Percentiles rank a stretch among this genome's conserved stretches.
These are phyloP conservation scores for Phytophthora crassamura DNA, from an alignment of 352 stramenopile species.

Conservation along the genomic window DNA sequence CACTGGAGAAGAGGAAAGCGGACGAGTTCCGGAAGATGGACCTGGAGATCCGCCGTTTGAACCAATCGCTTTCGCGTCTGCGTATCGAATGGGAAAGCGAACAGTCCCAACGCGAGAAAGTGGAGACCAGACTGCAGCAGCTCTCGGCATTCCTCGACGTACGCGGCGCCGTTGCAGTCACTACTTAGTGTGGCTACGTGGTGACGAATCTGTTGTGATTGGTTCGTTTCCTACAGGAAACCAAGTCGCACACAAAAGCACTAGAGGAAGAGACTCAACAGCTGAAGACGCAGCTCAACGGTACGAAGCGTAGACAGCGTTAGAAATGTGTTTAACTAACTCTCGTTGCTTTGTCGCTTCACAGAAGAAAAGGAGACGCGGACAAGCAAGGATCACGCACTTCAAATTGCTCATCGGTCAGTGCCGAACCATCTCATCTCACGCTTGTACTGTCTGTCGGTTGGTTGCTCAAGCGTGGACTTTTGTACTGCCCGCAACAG, in stretches of 20 bases:
- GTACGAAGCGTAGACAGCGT: constrained; percentile 13
- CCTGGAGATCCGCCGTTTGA: constrained; percentile 56
- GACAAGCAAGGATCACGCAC: constrained; percentile 32
- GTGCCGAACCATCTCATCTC: constrained; percentile 6
- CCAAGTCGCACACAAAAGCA: constrained; percentile 37
- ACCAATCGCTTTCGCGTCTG: constrained; percentile 46
- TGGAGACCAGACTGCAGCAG: constrained; percentile 43
- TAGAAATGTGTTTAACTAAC: not conserved
- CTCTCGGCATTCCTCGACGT: constrained; percentile 48
- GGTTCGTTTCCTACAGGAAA: constrained; percentile 40
- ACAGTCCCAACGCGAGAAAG: constrained; percentile 49
- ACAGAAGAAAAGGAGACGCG: constrained; percentile 31
- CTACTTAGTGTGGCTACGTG: not conserved
- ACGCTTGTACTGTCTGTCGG: constrained; percentile 2
- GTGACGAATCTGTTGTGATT: not conserved
- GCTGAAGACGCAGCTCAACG: constrained; percentile 44
- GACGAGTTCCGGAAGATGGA: constrained; percentile 63
- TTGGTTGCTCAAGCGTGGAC: not conserved
- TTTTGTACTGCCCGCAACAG: constrained; percentile 9
- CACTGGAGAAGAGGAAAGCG: constrained; percentile 41
- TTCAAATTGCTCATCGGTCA: constrained; percentile 40
- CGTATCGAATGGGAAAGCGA: constrained; percentile 61
- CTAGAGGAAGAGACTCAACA: constrained; percentile 46
- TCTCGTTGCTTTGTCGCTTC: not conserved
- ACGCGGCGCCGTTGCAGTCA: constrained; percentile 3